Evolutionary conservation across 2,329 filamentous ascomycete genomes (phyloP).

Genomic region (Alternaria novae-zelandiae): DNA sequence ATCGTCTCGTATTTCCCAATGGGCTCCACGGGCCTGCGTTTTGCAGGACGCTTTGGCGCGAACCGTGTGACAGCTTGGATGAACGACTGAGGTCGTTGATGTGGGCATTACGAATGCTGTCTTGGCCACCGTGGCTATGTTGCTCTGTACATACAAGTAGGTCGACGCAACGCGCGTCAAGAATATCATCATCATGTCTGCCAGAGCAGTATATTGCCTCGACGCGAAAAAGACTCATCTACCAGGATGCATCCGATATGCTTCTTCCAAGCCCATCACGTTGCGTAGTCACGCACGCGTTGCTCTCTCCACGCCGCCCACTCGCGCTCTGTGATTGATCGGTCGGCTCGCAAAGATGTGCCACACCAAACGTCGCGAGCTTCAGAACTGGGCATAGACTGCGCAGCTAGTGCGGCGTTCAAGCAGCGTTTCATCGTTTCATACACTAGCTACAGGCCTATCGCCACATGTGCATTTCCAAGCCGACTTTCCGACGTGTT

Average conservation of each 20-base stretch:
- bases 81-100: slow-evolving; percentile 63
- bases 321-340: slow-evolving; percentile 28
- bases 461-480: neutral
- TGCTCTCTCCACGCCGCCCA: slow-evolving; percentile 16
- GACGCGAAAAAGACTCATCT: slow-evolving; percentile 5
- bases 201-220: slow-evolving; percentile 1
- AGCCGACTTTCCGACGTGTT: neutral
- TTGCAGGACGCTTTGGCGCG: slow-evolving; percentile 85
- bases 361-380: slow-evolving; percentile 19
- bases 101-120: slow-evolving; percentile 9
- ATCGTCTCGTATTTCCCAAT: slow-evolving; percentile 97
- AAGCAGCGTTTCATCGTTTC: neutral
- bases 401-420: slow-evolving; percentile 1
- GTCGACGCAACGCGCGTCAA: slow-evolving; percentile 30
- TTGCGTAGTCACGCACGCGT: slow-evolving; percentile 33
- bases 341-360: slow-evolving; percentile 17
- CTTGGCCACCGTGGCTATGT: slow-evolving; percentile 21
- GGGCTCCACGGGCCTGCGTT: slow-evolving; percentile 85
- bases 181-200: slow-evolving; percentile 16
- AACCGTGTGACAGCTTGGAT: slow-evolving; percentile 88
- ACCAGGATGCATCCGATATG: slow-evolving; percentile 18
- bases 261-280: slow-evolving; percentile 22
- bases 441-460: neutral
- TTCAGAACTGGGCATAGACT: neutral
- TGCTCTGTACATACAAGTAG: slow-evolving; percentile 16